phyloP scores from a whole-genome alignment of 371 early-diverging fungal species.

The Vairimorpha apis region DNA sequence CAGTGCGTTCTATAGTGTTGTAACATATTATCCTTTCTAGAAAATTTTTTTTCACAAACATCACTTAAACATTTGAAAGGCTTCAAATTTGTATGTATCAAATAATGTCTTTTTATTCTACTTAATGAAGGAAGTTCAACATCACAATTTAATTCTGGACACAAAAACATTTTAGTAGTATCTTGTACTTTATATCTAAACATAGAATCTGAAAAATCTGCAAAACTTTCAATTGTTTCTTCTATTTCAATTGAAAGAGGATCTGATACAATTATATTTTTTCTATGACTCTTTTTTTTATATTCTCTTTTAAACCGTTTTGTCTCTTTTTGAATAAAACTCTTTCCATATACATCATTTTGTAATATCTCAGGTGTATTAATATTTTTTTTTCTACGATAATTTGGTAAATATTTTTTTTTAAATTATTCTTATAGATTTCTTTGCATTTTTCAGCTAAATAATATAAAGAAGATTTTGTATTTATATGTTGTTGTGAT shows the following conservation, averaged over 20 bases:
- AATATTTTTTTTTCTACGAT: neutral
- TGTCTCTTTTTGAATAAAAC: neutral
- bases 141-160: conserved; percentile 56
- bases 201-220: conserved; percentile 51
- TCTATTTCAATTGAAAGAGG: too few relatives aligned
- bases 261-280: too few relatives aligned
- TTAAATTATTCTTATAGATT: neutral
- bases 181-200: conserved; percentile 39
- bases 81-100: conserved; percentile 63
- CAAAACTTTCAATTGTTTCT: conserved; percentile 36
- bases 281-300: neutral
- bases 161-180: conserved; percentile 48
- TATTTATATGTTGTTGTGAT: neutral
- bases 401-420: neutral
- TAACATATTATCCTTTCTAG: conserved; percentile 64
- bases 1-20: conserved; percentile 64
- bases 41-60: conserved; percentile 62
- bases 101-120: conserved; percentile 63
- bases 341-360: too few relatives aligned
- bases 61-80: conserved; percentile 63
- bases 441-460: neutral
- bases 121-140: conserved; percentile 61
- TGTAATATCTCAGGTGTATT: too few relatives aligned
- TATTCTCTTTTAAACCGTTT: neutral
- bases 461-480: neutral